These are phyloP conservation scores for Inga laurina DNA, from an alignment of 306 rosid genomes.

Conservation along the genomic window DNA sequence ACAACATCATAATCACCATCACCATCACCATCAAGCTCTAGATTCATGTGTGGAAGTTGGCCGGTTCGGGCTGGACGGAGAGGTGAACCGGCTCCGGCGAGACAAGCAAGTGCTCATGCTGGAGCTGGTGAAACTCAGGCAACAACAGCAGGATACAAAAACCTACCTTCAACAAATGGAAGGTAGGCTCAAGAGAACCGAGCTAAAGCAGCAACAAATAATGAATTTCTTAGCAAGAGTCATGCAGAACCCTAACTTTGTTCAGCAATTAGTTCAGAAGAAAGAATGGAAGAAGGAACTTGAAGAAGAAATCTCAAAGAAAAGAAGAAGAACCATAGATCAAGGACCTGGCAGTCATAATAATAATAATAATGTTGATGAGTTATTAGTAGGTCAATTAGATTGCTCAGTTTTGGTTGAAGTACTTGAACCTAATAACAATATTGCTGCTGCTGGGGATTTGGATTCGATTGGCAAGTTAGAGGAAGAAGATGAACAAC, in stretches of 20 bases:
- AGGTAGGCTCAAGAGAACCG: slow-evolving; percentile 56
- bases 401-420: slow-evolving; percentile 36
- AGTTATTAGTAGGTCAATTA: slow-evolving; percentile 15
- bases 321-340: slow-evolving; percentile 60
- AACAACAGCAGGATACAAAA: slow-evolving; percentile 61
- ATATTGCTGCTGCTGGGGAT: slow-evolving; percentile 10
- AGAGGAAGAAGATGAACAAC: slow-evolving; percentile 3
- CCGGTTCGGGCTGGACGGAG: slow-evolving; percentile 62
- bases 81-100: slow-evolving; percentile 57
- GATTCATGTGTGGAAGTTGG: slow-evolving; percentile 81
- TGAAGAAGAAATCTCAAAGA: slow-evolving; percentile 45
- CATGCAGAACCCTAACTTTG: slow-evolving; percentile 62
- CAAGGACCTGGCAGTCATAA: slow-evolving; percentile 42
- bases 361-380: background rate
- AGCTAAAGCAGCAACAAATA: slow-evolving; percentile 66
- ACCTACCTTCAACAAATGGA: slow-evolving; percentile 58
- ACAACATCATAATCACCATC: background rate
- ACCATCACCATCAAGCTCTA: slow-evolving; percentile 41
- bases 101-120: slow-evolving; percentile 68
- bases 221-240: slow-evolving; percentile 75
- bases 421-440: slow-evolving; percentile 36
- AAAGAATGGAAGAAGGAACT: slow-evolving; percentile 55
- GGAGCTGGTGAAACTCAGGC: slow-evolving; percentile 77
- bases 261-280: slow-evolving; percentile 55
- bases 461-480: slow-evolving; percentile 39